These are phyloP conservation scores for Pseudodiploospora longispora DNA, from an alignment of 2,329 filamentous ascomycete genomes.

Conservation along the genomic window DNA sequence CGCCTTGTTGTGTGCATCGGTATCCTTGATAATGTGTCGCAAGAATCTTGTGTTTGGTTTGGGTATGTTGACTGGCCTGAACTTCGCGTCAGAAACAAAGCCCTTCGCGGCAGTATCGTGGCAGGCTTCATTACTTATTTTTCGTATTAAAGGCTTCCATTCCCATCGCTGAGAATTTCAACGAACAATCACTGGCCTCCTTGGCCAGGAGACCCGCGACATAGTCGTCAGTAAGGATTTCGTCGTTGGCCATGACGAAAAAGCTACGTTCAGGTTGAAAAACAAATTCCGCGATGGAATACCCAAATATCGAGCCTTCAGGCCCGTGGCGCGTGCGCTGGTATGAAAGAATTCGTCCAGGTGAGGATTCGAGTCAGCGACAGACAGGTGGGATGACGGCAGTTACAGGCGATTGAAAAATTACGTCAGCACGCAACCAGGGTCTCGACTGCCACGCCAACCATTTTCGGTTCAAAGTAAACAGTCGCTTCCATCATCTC, in stretches of 20 bases:
- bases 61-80: constrained; percentile 58
- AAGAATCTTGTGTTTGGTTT: constrained; percentile 92
- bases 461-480: constrained; percentile 29
- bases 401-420: neutral
- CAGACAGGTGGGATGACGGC: no score
- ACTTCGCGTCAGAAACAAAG: constrained; percentile 8
- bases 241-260: constrained; percentile 33
- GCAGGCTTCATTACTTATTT: constrained; percentile 33
- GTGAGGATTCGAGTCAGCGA: no score
- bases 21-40: constrained; percentile 79
- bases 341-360: no score
- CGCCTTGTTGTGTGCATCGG: constrained; percentile 80
- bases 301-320: no score
- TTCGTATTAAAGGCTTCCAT: constrained; percentile 52
- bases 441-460: constrained; percentile 13
- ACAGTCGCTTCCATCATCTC: constrained; percentile 19
- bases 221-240: constrained; percentile 64
- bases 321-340: no score
- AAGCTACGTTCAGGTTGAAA: neutral
- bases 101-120: neutral
- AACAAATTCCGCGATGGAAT: no score
- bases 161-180: constrained; percentile 68
- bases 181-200: constrained; percentile 66
- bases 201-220: constrained; percentile 71
- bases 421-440: constrained; percentile 7